Percentiles rank a stretch among this genome's conserved stretches.
Evolutionary conservation across 179 eudicot genomes (phyloP).

Genomic region (Silene coronaria): DNA sequence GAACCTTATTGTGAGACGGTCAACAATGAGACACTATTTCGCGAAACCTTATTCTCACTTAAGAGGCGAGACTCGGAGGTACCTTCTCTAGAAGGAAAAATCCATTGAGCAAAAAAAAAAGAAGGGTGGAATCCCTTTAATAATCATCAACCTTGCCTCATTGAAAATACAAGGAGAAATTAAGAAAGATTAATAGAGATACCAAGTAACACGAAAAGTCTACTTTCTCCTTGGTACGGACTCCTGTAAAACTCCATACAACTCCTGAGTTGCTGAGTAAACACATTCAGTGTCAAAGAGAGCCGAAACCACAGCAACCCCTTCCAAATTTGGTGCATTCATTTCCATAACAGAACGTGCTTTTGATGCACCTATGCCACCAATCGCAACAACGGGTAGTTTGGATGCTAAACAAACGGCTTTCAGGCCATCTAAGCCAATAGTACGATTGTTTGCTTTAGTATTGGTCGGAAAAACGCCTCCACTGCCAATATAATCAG

Average conservation of each 20-base stretch:
- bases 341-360: constrained; percentile 58
- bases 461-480: constrained; percentile 85
- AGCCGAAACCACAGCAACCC: constrained; percentile 86
- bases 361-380: constrained; percentile 67
- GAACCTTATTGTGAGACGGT: neutral
- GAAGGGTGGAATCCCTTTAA: neutral
- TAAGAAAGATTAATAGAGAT: neutral
- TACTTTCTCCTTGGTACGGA: constrained; percentile 17
- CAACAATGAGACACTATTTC: neutral
- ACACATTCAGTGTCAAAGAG: constrained; percentile 70
- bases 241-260: constrained; percentile 42
- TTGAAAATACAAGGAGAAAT: neutral
- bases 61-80: no score
- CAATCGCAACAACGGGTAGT: constrained; percentile 90
- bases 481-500: constrained; percentile 89
- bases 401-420: constrained; percentile 58
- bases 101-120: neutral
- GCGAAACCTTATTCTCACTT: neutral
- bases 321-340: constrained; percentile 53
- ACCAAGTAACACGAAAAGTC: neutral
- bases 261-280: constrained; percentile 43
- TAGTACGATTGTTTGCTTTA: constrained; percentile 58
- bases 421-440: constrained; percentile 76
- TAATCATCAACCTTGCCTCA: constrained; percentile 11
- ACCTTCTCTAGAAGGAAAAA: neutral